phyloP scores from a whole-genome alignment of 1,284 basidiomycete species.

The Naganishia cerealis region DNA sequence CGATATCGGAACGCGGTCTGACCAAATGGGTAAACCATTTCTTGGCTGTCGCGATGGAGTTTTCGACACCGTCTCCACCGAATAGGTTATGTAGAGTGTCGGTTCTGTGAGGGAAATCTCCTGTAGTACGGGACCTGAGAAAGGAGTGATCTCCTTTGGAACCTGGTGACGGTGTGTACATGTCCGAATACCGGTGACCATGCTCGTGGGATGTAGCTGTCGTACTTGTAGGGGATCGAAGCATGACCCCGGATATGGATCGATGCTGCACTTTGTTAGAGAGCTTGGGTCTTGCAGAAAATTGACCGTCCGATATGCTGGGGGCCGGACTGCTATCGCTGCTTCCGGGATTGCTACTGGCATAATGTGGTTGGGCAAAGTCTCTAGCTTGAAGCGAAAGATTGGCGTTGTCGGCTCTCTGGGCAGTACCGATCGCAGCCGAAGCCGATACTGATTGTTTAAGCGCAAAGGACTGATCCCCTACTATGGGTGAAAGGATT shows the following conservation, averaged over 20 bases:
- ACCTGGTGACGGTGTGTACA: not conserved
- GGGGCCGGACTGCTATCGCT: conserved; percentile 23
- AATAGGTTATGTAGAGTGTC: conserved; percentile 22
- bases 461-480: not conserved
- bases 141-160: conserved; percentile 12
- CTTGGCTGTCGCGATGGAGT: conserved; percentile 21
- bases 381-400: conserved; percentile 36
- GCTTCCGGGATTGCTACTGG: conserved; percentile 17
- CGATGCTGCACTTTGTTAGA: conserved; percentile 13
- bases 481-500: not conserved
- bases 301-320: not conserved
- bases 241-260: conserved; percentile 11
- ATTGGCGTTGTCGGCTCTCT: not conserved
- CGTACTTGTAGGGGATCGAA: conserved; percentile 11
- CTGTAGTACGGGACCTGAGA: conserved; percentile 11
- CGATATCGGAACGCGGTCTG: conserved; percentile 16
- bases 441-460: conserved; percentile 1
- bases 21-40: conserved; percentile 31
- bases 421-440: not conserved
- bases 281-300: not conserved
- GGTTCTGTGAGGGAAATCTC: conserved; percentile 2
- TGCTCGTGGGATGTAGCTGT: conserved; percentile 8
- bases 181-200: conserved; percentile 11
- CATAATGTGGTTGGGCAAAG: conserved; percentile 14
- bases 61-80: conserved; percentile 21